phyloP scores from a whole-genome alignment of 2,329 filamentous ascomycete species.

The Fusarium nodosum region DNA sequence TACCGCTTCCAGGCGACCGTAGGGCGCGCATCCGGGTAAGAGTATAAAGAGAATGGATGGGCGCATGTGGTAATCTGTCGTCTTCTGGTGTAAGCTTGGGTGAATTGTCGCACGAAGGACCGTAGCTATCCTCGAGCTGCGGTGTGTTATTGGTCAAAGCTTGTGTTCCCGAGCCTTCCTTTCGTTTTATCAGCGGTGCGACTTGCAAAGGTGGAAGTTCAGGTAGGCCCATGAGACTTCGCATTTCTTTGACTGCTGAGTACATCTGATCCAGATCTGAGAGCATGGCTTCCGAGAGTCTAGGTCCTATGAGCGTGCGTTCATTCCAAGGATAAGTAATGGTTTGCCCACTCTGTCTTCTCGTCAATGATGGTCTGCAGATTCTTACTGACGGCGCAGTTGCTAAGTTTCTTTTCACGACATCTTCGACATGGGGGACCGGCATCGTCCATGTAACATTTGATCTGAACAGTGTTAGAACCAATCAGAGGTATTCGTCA shows the following conservation, averaged over 20 bases:
- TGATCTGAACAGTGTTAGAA: constrained; percentile 49
- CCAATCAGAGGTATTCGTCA: accelerated
- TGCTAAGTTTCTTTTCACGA: constrained; percentile 54
- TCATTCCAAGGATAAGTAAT: accelerated
- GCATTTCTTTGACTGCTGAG: constrained; percentile 44
- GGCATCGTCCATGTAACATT: constrained; percentile 58
- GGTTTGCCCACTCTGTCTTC: constrained; percentile 52
- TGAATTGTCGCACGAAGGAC: constrained; percentile 49
- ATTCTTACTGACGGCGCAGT: constrained; percentile 58
- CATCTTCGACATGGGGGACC: constrained; percentile 58
- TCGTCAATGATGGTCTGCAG: constrained; percentile 59
- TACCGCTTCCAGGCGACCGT: constrained; percentile 51
- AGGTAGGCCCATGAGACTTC: constrained; percentile 42
- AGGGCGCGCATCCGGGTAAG: constrained; percentile 55
- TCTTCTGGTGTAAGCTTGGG: constrained; percentile 52
- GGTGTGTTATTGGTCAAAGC: not conserved
- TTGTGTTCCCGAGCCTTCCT: constrained; percentile 18
- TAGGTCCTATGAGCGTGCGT: not conserved
- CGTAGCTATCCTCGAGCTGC: constrained; percentile 36
- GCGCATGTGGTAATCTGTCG: constrained; percentile 54
- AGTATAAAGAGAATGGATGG: constrained; percentile 57
- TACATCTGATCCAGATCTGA: constrained; percentile 48
- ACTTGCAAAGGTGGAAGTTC: constrained; percentile 43
- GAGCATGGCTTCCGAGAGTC: constrained; percentile 38
- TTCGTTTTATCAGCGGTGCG: constrained; percentile 30